Evolutionary conservation across 129 eudicot species (phyloP), one percentile per base, ranked within the genome.

Genomic region (Cynara cardunculus): DNA sequence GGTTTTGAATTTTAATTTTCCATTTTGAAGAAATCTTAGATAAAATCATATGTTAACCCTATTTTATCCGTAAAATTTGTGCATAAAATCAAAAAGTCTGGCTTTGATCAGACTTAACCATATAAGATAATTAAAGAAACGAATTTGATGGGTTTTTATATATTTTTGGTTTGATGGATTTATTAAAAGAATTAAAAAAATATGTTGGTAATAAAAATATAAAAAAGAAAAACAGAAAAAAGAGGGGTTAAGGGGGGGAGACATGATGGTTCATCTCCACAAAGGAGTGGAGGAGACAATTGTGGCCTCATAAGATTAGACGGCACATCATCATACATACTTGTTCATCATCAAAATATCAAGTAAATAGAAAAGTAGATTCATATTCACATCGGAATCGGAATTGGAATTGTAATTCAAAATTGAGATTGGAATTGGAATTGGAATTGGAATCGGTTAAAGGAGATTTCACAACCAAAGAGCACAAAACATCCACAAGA

Each of bases 201-300:
- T 53, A 53, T 53, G 64, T 56, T 56, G 24, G 64, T 56, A 56
- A 56, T n/a, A 7, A 56, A 18, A 56, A 53, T 53, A 53, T 56
- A 56, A 56, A 18, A 18, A 56, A 0, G 3, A 18, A 53, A n/a
- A 53, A 56, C 5, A n/a, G 3, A 18, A 56, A n/a, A 18, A 18
- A 56, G 65, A n/a, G 86, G 32, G 79, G 75, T 78, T 72, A 64
- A n/a, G n/a, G 22, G 59, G 82, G 79, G 86, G 82, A 77, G 89
- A 89, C 76, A 92, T 86, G 91, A 85, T 86, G 85, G 88, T 84
- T 86, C 82, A 82, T 85, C 68, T 69, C 75, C 68, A 73, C 83
- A 85, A 87, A 78, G 85, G 82, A 85, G 84, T 77, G 85, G 89
- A 85, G 28, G 84, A 87, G 82, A 86, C 90, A 85, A 81, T 85